phyloP scores from a whole-genome alignment of 306 rosid species.

The Senna siamea region DNA sequence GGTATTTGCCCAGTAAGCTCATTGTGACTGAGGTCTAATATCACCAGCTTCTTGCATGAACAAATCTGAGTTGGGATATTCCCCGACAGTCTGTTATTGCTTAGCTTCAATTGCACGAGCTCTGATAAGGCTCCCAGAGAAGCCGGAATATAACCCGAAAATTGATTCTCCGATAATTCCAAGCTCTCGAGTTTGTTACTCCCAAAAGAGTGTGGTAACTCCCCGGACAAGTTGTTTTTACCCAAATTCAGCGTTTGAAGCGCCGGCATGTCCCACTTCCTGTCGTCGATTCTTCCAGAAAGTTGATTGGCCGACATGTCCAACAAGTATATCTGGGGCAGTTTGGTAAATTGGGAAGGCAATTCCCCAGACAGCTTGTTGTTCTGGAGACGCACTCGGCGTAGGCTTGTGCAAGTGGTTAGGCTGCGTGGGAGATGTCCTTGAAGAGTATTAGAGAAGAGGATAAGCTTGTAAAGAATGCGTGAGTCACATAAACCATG shows the following conservation, averaged over 20 bases:
- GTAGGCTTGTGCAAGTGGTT: slow-evolving; percentile 54
- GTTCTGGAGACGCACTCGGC: slow-evolving; percentile 75
- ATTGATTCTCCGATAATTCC: slow-evolving; percentile 66
- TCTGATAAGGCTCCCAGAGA: slow-evolving; percentile 44
- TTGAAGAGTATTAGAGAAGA: slow-evolving; percentile 60
- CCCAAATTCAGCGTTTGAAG: slow-evolving; percentile 86
- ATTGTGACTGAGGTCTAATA: slow-evolving; percentile 73
- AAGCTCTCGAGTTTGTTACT: slow-evolving; percentile 60
- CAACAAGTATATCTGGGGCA: slow-evolving; percentile 65
- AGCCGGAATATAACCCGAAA: slow-evolving; percentile 58
- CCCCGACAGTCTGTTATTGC: slow-evolving; percentile 66
- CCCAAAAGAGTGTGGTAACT: slow-evolving; percentile 63
- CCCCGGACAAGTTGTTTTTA: slow-evolving; percentile 62
- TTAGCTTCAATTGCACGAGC: slow-evolving; percentile 64
- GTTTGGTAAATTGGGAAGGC: slow-evolving; percentile 37
- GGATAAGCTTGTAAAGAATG: slow-evolving; percentile 64
- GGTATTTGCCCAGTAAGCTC: slow-evolving; percentile 66
- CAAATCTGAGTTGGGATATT: slow-evolving; percentile 61
- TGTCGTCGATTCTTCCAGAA: slow-evolving; percentile 63
- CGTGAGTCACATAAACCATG: slow-evolving; percentile 50
- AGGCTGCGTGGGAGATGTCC: slow-evolving; percentile 52
- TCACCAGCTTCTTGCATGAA: slow-evolving; percentile 67
- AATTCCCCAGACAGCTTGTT: slow-evolving; percentile 64
- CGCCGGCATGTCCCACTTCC: slow-evolving; percentile 68
- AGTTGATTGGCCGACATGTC: slow-evolving; percentile 76